These are phyloP conservation scores for Nyctanthes arbortristis DNA, from an alignment of 257 asterid genomes.

Conservation along the genomic window DNA sequence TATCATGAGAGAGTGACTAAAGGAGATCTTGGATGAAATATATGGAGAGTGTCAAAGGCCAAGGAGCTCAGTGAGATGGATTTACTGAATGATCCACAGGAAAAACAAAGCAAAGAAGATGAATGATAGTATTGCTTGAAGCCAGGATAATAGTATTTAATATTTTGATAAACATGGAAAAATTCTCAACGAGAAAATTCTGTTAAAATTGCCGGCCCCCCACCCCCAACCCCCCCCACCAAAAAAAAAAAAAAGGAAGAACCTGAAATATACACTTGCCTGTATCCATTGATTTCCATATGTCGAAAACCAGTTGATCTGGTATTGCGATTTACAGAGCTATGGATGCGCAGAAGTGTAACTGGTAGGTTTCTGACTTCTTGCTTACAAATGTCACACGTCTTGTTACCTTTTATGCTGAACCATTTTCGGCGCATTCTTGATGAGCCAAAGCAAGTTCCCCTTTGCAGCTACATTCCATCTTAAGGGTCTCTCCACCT, in stretches of 20 bases:
- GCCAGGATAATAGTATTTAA: background rate
- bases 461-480: constrained; percentile 34
- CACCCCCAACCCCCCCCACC: no score
- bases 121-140: background rate
- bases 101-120: background rate
- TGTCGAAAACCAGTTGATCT: constrained; percentile 26
- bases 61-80: background rate
- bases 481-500: constrained; percentile 17
- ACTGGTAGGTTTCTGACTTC: constrained; percentile 81
- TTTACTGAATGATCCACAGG: background rate
- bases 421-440: constrained; percentile 62
- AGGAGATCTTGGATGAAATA: no score
- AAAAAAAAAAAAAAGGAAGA: no score
- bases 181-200: background rate
- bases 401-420: constrained; percentile 85
- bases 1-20: no score
- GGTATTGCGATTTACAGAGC: constrained; percentile 35
- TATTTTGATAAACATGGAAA: background rate
- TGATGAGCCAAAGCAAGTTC: constrained; percentile 24
- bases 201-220: background rate
- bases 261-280: constrained; percentile 38
- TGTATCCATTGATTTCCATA: constrained; percentile 64
- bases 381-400: constrained; percentile 89
- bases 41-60: no score
- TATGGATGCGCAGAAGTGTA: constrained; percentile 76